Base-by-base conservation (phyloP, 2,329 filamentous ascomycete species). In the Trichoderma sp. region DNA sequence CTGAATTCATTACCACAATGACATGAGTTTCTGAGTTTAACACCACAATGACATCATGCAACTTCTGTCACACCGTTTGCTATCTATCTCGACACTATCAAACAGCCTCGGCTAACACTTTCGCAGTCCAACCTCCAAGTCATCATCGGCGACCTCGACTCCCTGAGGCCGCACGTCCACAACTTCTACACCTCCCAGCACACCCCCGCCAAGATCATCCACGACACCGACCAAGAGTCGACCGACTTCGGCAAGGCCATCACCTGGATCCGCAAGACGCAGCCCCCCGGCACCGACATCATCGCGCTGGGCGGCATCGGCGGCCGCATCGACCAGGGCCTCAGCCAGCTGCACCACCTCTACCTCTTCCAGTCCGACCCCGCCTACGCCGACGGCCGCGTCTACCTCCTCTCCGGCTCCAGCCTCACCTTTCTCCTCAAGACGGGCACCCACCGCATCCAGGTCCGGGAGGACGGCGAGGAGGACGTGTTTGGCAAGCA, bases 141-240 rank as follows among this genome's bases (percentile, higher is more conserved):
- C 63, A 93, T 99, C 67, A 88, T 96, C 70, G 95, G 95, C 54
- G 95, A 99, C 75, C 83, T 99, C 10, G 95, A 99, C 78, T 97
- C 94, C 4, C 80, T 98, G 19, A 79, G 79, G 3, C 80, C 85
- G 10, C 78, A 85, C 14, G 84, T 90, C 12, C 82, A 82, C 60
- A 72, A 82, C n/a, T 89, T 90, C 77, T 96, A 93, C 78, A 80
- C 83, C 41, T 78, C 81, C 24, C 81, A 83, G 60, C 75, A 73
- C 17, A 73, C 63, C 21, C 76, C 74, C 76, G 81, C 92, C 2
- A 73, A 81, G 14, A 81, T 98, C 61, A 82, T 92, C 68, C 80
- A 87, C 70, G 88, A 94, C 68, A 75, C 82, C n/a, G 91, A 96
- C 74, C 92, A 98, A 76, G 86, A 96, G 71, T 90, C 89, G 21